These are phyloP conservation scores for Kodamaea restingae DNA, from an alignment of 805 yeast genomes.

Conservation along the genomic window DNA sequence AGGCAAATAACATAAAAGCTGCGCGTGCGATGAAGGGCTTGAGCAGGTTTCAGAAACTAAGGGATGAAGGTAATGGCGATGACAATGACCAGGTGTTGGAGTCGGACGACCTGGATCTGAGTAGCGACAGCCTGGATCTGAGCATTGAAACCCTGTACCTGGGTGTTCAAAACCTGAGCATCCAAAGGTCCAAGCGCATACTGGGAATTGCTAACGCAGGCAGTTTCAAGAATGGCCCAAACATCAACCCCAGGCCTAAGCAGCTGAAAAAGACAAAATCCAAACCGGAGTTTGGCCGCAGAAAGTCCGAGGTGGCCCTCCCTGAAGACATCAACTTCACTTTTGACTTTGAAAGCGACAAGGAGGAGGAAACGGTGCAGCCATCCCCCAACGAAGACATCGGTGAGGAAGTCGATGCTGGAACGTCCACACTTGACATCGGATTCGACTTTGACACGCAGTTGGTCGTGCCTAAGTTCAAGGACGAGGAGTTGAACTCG, in stretches of 20 bases:
- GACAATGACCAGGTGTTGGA: not conserved
- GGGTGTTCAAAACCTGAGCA: no score
- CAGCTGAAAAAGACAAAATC: no score
- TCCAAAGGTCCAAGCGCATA: no score
- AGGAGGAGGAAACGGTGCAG: constrained; percentile 22
- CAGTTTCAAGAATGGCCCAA: no score
- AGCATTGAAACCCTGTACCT: no score
- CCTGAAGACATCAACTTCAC: constrained; percentile 42
- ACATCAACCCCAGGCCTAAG: no score
- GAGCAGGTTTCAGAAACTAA: constrained; percentile 12
- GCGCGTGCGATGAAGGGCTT: constrained; percentile 29
- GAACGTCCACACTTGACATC: constrained; percentile 10
- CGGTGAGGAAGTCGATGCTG: constrained; percentile 47
- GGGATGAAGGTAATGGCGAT: not conserved
- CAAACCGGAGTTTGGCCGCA: constrained; percentile 33
- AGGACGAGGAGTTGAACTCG: constrained; percentile 45
- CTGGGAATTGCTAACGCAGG: no score
- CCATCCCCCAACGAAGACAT: constrained; percentile 45
- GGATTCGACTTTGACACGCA: constrained; percentile 31
- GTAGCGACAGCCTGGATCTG: no score
- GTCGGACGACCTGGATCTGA: constrained; percentile 1
- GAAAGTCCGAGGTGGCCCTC: constrained; percentile 35
- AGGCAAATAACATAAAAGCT: constrained; percentile 53
- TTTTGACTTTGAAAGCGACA: constrained; percentile 36
- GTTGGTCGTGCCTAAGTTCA: constrained; percentile 48